phyloP scores from a whole-genome alignment of 495 filamentous ascomycete genomes.

The Penicillium nucicola region DNA sequence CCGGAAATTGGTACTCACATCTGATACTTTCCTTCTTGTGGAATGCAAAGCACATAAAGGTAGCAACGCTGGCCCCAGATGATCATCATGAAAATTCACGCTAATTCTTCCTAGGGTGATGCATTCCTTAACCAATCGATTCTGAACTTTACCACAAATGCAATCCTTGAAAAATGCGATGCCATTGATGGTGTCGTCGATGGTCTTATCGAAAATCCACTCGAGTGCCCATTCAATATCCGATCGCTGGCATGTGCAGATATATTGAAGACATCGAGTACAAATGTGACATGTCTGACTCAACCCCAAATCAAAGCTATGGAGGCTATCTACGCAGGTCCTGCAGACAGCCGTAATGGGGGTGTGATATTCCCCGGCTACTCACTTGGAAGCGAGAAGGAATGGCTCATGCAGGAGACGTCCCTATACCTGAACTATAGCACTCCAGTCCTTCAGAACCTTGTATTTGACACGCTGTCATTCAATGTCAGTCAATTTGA shows the following conservation, averaged over 20 bases:
- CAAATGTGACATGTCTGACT: conserved; percentile 5
- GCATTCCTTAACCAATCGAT: conserved; percentile 23
- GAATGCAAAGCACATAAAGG: conserved; percentile 22
- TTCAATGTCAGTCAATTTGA: conserved; percentile 50
- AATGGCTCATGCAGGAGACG: conserved; percentile 32
- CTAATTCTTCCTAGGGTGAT: neutral
- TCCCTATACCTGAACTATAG: conserved; percentile 27
- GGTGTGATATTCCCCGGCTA: conserved; percentile 36
- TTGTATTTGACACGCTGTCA: conserved; percentile 61
- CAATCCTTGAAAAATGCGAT: conserved; percentile 35
- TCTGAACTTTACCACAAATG: conserved; percentile 31
- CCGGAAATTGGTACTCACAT: conserved; percentile 44
- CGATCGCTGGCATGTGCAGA: conserved; percentile 23
- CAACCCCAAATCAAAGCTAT: neutral
- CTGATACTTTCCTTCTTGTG: conserved; percentile 40
- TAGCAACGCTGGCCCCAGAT: neutral
- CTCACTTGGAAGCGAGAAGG: conserved; percentile 27
- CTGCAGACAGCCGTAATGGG: conserved; percentile 9
- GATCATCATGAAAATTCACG: neutral
- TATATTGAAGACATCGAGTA: neutral
- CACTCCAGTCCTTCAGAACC: conserved; percentile 61
- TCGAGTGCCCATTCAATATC: conserved; percentile 36
- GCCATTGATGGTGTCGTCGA: conserved; percentile 36
- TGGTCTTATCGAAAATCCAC: conserved; percentile 37
- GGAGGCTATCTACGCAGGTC: conserved; percentile 1